Evolutionary conservation across 306 rosid genomes (phyloP), one percentile per base, ranked within the genome.

Genomic region (Cucurbita argyrosperma): DNA sequence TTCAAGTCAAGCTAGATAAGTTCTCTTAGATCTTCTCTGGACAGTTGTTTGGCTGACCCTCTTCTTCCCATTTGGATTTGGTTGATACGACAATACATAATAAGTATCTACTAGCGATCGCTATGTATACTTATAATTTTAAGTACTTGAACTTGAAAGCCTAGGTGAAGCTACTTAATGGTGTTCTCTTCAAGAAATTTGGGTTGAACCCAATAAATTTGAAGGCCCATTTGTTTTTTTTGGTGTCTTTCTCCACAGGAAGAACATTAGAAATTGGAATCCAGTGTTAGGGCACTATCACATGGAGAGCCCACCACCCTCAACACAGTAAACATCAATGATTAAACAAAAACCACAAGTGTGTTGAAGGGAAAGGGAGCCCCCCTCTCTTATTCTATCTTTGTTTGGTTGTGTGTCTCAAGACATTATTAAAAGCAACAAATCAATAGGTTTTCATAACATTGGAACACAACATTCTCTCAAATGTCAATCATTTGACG

Each of bases 281-380:
- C 76, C 76, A 72, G 76, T 72, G 61, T 72, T 53, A 52, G 64
- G 76, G 10, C 76, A 72, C 76, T 72, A 72, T 72, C 62, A 53
- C 4, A 54, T 7, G 49, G 51, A 54, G 64, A 72, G 37, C 76
- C 76, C 76, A 72, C 76, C 76, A 54, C 63, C 63, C 10, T 19
- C 64, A 54, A 72, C 35, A 72, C 76, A 72, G 76, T 72, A 38
- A 18, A 54, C 35, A 19, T 68, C 47, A 68, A 68, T 68, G 3
- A 68, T 68, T 26, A 12, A 71, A 54, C 50, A 72, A 72, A 72
- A 56, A 47, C 57, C 74, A 47, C 15, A 49, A 46, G 74, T 37
- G 74, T 37, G 0, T 35, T 54, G 19, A 15, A 42, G 21, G 38
- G 39, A 37, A 37, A 51, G 38, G 39, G 38, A 51, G 19, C 51